These are phyloP conservation scores for Hypoxylon lienhwacheense DNA, from an alignment of 495 filamentous ascomycete genomes.

Conservation along the genomic window DNA sequence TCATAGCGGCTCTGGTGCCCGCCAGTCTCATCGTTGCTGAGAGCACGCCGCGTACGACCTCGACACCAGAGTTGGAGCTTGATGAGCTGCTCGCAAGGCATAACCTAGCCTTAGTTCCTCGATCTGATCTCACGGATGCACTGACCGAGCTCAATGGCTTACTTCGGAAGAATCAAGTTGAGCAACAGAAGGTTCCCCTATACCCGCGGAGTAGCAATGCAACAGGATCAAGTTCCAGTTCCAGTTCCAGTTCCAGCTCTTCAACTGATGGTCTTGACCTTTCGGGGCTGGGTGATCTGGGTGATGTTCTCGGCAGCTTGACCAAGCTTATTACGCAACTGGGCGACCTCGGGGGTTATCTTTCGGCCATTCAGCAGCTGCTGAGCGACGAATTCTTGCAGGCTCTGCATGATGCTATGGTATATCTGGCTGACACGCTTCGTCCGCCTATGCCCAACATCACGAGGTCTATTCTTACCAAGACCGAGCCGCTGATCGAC, in stretches of 20 bases:
- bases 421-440: conserved; percentile 38
- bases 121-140: conserved; percentile 43
- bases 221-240: conserved; percentile 10
- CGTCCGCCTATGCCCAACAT: conserved; percentile 38
- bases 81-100: conserved; percentile 40
- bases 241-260: conserved; percentile 11
- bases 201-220: conserved; percentile 34
- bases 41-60: conserved; percentile 21
- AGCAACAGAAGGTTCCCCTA: conserved; percentile 32
- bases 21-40: conserved; percentile 32
- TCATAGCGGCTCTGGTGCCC: conserved; percentile 35
- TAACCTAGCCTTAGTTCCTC: conserved; percentile 42
- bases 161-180: conserved; percentile 35
- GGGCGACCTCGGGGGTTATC: conserved; percentile 29
- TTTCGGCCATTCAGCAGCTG: conserved; percentile 32
- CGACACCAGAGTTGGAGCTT: conserved; percentile 32
- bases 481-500: conserved; percentile 38
- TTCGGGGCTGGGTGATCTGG: conserved; percentile 34
- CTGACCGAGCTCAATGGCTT: conserved; percentile 42
- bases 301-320: conserved; percentile 30
- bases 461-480: conserved; percentile 32
- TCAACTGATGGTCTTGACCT: conserved; percentile 27
- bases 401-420: conserved; percentile 39
- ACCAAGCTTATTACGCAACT: conserved; percentile 27
- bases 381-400: conserved; percentile 40